Conservation (phyloP, 768 basidiomycete species). For the Mycena alexandri region DNA sequence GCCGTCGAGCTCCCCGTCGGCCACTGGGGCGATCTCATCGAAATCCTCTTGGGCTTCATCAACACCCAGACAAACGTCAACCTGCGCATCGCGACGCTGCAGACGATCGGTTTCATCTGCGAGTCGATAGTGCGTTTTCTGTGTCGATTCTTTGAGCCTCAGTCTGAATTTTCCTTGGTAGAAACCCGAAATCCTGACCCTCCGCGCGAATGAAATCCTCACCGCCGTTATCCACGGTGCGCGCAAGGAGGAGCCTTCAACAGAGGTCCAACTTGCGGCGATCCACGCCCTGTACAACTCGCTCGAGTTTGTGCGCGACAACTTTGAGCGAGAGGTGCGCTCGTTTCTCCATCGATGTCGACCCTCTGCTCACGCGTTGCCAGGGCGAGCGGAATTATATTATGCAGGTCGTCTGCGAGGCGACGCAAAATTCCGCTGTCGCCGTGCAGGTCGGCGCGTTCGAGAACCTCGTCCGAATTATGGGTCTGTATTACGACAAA, state of each 20-base stretch:
- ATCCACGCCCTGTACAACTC: conserved; percentile 95
- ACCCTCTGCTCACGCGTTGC: conserved; percentile 29
- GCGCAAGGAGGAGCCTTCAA: conserved; percentile 92
- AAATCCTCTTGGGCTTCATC: conserved; percentile 87
- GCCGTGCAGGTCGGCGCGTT: conserved; percentile 96
- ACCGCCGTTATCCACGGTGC: conserved; percentile 99
- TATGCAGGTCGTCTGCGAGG: conserved; percentile 99
- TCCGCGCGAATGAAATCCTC: conserved; percentile 95
- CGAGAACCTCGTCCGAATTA: conserved; percentile 95
- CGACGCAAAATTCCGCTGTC: conserved; percentile 86
- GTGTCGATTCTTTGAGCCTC: conserved; percentile 20
- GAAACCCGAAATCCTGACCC: conserved; percentile 93
- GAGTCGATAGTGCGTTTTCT: conserved; percentile 86
- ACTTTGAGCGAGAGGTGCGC: conserved; percentile 96
- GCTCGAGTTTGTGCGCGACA: conserved; percentile 96
- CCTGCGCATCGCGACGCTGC: conserved; percentile 88
- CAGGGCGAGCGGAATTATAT: conserved; percentile 99
- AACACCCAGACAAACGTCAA: conserved; percentile 80
- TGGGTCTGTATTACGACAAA: conserved; percentile 98
- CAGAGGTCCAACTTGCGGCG: conserved; percentile 93
- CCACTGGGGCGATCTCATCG: conserved; percentile 93
- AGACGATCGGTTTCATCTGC: conserved; percentile 97
- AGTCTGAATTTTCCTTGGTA: conserved; percentile 49
- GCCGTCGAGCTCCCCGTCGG: conserved; percentile 89
- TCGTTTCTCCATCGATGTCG: conserved; percentile 8